Evolutionary conservation across 1,139 yeast species (phyloP).

Genomic region (Yamadazyma atmosphaerica): DNA sequence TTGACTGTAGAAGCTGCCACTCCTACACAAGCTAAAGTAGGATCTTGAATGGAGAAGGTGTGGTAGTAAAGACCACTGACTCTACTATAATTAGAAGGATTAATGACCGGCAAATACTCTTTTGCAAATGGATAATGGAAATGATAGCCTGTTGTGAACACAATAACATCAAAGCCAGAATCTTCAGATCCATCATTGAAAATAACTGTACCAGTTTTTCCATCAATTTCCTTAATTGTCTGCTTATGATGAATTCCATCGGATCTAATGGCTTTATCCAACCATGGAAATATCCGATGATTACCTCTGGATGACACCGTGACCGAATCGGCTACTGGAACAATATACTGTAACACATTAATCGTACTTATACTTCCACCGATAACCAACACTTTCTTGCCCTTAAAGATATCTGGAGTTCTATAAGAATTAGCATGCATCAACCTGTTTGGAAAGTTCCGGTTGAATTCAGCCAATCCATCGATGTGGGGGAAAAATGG

Average conservation of each 20-base stretch:
- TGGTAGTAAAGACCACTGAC: constrained; percentile 40
- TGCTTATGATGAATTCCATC: constrained; percentile 35
- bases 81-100: constrained; percentile 27
- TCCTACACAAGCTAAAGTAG: constrained; percentile 44
- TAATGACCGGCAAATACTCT: constrained; percentile 20
- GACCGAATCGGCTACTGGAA: constrained; percentile 40
- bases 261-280: constrained; percentile 37
- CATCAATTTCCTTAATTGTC: constrained; percentile 25
- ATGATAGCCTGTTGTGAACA: constrained; percentile 41
- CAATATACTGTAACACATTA: constrained; percentile 51
- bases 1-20: constrained; percentile 38
- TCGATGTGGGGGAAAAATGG: constrained; percentile 49
- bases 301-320: constrained; percentile 37
- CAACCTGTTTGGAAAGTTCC: constrained; percentile 45
- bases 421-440: constrained; percentile 63
- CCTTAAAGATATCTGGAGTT: constrained; percentile 44
- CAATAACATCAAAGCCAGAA: constrained; percentile 26
- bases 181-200: constrained; percentile 30
- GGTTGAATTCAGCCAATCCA: constrained; percentile 54
- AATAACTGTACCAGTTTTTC: constrained; percentile 23
- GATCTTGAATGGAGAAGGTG: constrained; percentile 42
- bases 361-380: constrained; percentile 54
- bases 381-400: constrained; percentile 45
- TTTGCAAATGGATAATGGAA: constrained; percentile 35
- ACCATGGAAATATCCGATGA: constrained; percentile 29